Evolutionary conservation across 495 filamentous ascomycete genomes (phyloP).

Genomic region (Ramalina peruviana): DNA sequence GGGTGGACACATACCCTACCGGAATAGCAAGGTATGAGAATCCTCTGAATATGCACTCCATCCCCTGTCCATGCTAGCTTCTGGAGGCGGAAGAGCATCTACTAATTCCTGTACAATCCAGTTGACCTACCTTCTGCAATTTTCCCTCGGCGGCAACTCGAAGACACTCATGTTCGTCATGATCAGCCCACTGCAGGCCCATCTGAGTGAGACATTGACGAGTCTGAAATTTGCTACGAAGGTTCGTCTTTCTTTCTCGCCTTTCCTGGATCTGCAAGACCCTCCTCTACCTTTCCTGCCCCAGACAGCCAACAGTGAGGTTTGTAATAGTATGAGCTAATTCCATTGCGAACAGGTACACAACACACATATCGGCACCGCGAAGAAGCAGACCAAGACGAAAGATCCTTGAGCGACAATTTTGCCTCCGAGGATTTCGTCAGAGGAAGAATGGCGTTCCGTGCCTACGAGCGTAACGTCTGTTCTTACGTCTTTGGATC

Average conservation of each 20-base stretch:
- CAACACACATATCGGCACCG: slow-evolving; percentile 81
- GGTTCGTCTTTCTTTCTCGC: slow-evolving; percentile 21
- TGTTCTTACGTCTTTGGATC: no score
- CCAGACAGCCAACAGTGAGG: neutral
- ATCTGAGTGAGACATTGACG: slow-evolving; percentile 84
- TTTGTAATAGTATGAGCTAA: neutral
- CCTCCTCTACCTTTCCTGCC: neutral
- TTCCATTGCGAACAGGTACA: slow-evolving; percentile 38
- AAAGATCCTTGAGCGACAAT: slow-evolving; percentile 25
- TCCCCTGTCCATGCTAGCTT: no score
- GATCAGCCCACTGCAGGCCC: slow-evolving; percentile 82
- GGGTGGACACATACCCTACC: slow-evolving; percentile 79
- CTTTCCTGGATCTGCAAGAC: neutral
- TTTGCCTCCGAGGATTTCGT: no score
- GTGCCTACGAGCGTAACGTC: no score
- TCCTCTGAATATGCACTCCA: neutral
- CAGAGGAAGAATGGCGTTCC: no score
- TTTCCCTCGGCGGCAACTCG: slow-evolving; percentile 84
- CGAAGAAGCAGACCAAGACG: slow-evolving; percentile 58
- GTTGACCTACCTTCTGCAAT: slow-evolving; percentile 92
- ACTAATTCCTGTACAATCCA: slow-evolving; percentile 19
- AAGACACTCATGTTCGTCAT: slow-evolving; percentile 99
- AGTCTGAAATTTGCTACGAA: slow-evolving; percentile 95
- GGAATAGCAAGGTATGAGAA: slow-evolving; percentile 72
- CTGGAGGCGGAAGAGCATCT: neutral